phyloP scores from a whole-genome alignment of 2,329 filamentous ascomycete species.

The Sporothrix curviconia region DNA sequence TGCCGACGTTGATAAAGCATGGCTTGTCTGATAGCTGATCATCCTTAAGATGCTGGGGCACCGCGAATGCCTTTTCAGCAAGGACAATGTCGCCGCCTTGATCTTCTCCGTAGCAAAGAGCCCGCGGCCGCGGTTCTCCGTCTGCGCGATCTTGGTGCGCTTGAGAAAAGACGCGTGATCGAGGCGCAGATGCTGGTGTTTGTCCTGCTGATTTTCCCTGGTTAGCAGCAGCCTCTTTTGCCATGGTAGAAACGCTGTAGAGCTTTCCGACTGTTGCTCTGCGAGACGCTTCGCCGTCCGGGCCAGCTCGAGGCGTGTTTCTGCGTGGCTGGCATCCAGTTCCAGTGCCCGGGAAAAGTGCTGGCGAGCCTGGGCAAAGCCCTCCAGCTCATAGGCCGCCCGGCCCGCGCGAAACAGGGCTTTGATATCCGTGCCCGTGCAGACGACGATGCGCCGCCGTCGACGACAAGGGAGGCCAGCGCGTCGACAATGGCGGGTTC shows the following conservation, averaged over 20 bases:
- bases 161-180: constrained; percentile 26
- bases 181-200: constrained; percentile 13
- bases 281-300: constrained; percentile 14
- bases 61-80: constrained; percentile 1
- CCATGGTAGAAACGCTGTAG: no score
- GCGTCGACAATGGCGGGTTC: constrained; percentile 1
- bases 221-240: no score
- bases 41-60: background rate
- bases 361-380: constrained; percentile 10
- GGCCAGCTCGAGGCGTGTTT: background rate
- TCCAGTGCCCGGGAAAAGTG: constrained; percentile 24
- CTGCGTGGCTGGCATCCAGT: constrained; percentile 13
- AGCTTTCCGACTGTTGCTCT: constrained; percentile 25
- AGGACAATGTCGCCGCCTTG: background rate
- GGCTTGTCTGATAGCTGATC: no score
- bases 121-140: background rate
- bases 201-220: no score
- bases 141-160: background rate
- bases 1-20: background rate
- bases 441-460: background rate
- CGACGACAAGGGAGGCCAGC: background rate
- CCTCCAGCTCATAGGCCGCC: constrained; percentile 13
- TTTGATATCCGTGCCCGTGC: constrained; percentile 8
- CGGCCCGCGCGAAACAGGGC: constrained; percentile 14
- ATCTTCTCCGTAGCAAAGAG: background rate